phyloP scores from a whole-genome alignment of 73 alveolate genomes.

The Urostyla sp. region DNA sequence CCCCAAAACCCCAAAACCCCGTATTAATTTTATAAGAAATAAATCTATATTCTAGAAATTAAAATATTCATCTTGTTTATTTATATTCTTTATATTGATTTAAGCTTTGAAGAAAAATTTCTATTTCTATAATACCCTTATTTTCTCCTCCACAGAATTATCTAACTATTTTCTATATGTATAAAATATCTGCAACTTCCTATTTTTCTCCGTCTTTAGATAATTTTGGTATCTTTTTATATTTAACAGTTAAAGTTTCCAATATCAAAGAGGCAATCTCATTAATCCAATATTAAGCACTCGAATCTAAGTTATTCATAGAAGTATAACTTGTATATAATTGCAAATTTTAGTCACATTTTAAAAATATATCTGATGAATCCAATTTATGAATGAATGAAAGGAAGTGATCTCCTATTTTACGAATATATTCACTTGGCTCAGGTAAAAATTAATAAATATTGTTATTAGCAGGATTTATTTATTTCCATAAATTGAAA shows the following conservation, averaged over 20 bases:
- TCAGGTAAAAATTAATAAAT: slow-evolving; percentile 2
- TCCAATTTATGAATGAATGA: slow-evolving; percentile 44
- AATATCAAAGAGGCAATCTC: not conserved
- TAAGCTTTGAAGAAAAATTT: too few relatives aligned
- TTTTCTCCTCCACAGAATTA: too few relatives aligned
- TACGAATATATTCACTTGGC: slow-evolving; percentile 22
- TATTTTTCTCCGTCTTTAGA: slow-evolving; percentile 24
- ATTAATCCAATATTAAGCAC: slow-evolving; percentile 19
- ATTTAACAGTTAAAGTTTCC: not conserved
- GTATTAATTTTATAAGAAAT: too few relatives aligned
- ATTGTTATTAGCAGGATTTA: not conserved
- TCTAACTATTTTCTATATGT: not conserved
- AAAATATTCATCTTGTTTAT: too few relatives aligned
- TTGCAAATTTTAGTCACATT: not conserved
- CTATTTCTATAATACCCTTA: too few relatives aligned
- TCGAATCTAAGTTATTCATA: not conserved
- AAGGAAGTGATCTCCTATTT: slow-evolving; percentile 42
- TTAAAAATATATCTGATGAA: not conserved
- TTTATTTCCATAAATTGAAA: slow-evolving; percentile 36
- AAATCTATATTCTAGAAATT: too few relatives aligned
- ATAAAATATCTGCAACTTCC: slow-evolving; percentile 17
- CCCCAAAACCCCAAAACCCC: too few relatives aligned
- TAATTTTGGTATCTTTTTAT: not conserved
- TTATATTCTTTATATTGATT: too few relatives aligned
- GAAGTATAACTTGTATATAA: not conserved